phyloP scores from a whole-genome alignment of 108 stramenopile species.

The Chaetoceros muelleri region DNA sequence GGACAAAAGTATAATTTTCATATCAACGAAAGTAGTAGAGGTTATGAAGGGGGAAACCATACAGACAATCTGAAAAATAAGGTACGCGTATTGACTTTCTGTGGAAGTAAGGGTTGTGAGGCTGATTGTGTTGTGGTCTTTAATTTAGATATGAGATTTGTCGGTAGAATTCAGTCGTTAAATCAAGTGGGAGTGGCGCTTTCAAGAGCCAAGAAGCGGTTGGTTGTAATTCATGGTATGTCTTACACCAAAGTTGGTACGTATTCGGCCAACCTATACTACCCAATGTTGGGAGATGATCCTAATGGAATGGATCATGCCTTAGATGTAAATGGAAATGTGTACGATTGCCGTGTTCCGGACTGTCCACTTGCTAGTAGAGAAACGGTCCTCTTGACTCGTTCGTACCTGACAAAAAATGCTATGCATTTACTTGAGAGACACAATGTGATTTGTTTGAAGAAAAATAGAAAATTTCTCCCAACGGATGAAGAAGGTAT shows the following conservation, averaged over 20 bases:
- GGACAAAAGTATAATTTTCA: constrained; percentile 1
- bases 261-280: not conserved
- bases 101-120: constrained; percentile 2
- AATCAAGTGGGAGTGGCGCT: constrained; percentile 1
- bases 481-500: not conserved
- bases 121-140: constrained; percentile 4
- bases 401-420: not conserved
- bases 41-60: constrained; percentile 1
- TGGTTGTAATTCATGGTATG: constrained; percentile 4
- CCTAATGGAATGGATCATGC: not conserved
- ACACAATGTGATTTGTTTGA: not conserved
- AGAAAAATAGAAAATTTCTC: not conserved
- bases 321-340: not conserved
- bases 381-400: not conserved
- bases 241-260: not conserved
- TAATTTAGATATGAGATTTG: not conserved
- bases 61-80: not conserved
- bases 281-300: not conserved
- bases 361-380: not conserved
- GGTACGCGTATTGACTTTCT: constrained; percentile 1
- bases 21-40: not conserved
- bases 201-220: not conserved
- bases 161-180: not conserved
- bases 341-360: too few species aligned
- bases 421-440: not conserved